Evolutionary conservation across 139 green algal species (phyloP), one percentile per base, ranked within the genome.

Genomic region (Deuterostichococcus epilithicus): DNA sequence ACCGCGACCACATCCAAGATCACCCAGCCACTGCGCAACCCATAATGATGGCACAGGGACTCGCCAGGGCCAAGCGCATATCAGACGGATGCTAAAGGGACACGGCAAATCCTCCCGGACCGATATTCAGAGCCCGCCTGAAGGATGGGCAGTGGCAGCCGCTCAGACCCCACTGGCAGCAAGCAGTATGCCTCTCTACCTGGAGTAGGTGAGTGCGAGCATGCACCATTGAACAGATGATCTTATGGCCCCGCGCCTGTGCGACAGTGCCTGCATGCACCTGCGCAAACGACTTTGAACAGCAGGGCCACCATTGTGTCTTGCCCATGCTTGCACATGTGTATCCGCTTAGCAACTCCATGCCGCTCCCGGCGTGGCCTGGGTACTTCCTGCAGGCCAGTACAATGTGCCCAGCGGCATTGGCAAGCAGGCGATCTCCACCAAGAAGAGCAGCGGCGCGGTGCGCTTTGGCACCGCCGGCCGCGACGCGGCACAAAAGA

Each of bases 391-490:
- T 38, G 45, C 77, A 34, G 80, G 83, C 10, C 70, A 81, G 45
- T 87, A 87, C 80, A 66, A 73, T n/a, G 60, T 72, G 35, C 70
- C 77, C 30, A 63, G 25, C 38, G 68, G 73, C 37, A 67, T 81
- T 25, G 83, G 83, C 36, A 47, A 39, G 37, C 79, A 82, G 39
- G 35, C 45, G 3, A 47, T 69, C 47, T 82, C 72, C 70, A 83
- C 76, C 5, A 77, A 79, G 34, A 78, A 76, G 39, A 78, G 33
- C 44, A 72, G 37, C 63, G 76, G 74, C 34, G 73, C 34, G 38
- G 63, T 84, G 25, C 73, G 67, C 33, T 87, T 87, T 78, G 76
- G 77, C 66, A 80, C 65, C n/a, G 75, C 70, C 68, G 77, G 73
- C 2, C 70, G 83, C 8, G 83, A 87, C 70, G 36, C 33, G 22